Evolutionary conservation across 1,284 basidiomycete species (phyloP).

Genomic region (Malassezia obtusa): DNA sequence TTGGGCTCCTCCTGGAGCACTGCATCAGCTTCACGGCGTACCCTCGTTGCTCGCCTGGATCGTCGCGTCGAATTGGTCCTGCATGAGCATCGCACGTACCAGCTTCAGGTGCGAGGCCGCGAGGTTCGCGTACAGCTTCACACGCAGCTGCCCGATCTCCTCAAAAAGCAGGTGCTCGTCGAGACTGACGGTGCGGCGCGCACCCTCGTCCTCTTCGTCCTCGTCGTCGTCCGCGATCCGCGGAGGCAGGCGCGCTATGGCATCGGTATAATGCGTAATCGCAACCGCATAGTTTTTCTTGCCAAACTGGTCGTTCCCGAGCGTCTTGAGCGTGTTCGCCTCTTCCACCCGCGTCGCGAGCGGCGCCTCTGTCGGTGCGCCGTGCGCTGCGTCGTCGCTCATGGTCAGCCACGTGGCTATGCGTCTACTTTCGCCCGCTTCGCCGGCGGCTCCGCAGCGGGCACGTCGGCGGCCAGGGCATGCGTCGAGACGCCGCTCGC

Average conservation of each 20-base stretch:
- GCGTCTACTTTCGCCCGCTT: neutral
- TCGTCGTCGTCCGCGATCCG: neutral
- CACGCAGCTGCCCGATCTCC: slow-evolving; percentile 7
- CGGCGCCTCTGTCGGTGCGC: neutral
- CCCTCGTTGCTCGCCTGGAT: slow-evolving; percentile 62
- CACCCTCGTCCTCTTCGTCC: neutral
- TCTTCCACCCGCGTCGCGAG: slow-evolving; percentile 1
- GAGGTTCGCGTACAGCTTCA: slow-evolving; percentile 61
- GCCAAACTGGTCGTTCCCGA: slow-evolving; percentile 5
- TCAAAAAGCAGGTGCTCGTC: neutral
- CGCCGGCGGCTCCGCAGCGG: neutral
- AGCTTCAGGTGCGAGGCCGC: slow-evolving; percentile 68
- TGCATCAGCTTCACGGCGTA: neutral
- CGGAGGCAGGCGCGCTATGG: slow-evolving; percentile 10
- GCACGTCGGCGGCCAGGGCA: neutral
- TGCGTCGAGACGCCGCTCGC: neutral
- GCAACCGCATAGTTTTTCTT: slow-evolving; percentile 6
- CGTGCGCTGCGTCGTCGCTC: neutral
- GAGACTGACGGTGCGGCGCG: neutral
- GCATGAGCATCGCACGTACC: neutral
- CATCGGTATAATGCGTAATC: slow-evolving; percentile 6
- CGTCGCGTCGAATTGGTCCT: slow-evolving; percentile 54
- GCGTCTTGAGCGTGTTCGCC: slow-evolving; percentile 6
- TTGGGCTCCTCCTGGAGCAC: slow-evolving; percentile 67
- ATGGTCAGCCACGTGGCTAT: slow-evolving; percentile 4